Evolutionary conservation across 306 rosid species (phyloP).

Genomic region (Boehmeria nivea): DNA sequence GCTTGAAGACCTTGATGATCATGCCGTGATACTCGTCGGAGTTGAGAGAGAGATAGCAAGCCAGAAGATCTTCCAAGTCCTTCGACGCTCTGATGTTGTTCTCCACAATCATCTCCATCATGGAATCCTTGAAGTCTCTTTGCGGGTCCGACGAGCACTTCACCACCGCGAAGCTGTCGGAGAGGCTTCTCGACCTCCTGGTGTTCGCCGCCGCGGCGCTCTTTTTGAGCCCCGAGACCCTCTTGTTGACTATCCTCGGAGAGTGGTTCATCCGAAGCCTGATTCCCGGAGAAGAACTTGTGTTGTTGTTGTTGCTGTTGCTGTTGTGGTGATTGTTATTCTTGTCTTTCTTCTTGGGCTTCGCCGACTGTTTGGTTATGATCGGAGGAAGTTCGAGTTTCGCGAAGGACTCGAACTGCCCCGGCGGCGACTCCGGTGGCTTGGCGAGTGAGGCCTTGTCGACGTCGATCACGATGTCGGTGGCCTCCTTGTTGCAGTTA

Average conservation of each 20-base stretch:
- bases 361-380: constrained; percentile 43
- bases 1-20: constrained; percentile 90
- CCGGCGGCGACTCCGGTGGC: constrained; percentile 21
- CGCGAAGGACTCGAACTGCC: constrained; percentile 37
- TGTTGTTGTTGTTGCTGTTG: no score
- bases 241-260: constrained; percentile 48
- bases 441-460: constrained; percentile 37
- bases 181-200: constrained; percentile 47
- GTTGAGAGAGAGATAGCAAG: constrained; percentile 80
- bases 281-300: constrained; percentile 60
- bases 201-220: constrained; percentile 10
- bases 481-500: no score
- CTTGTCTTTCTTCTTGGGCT: not conserved
- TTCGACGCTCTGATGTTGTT: constrained; percentile 75
- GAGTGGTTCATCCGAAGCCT: constrained; percentile 51
- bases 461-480: constrained; percentile 57
- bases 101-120: constrained; percentile 95
- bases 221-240: constrained; percentile 6
- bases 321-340: constrained; percentile 29
- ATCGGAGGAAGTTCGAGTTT: constrained; percentile 64
- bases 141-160: constrained; percentile 79
- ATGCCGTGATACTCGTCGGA: constrained; percentile 89
- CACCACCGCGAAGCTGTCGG: constrained; percentile 72
- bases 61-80: constrained; percentile 96
- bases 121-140: constrained; percentile 83